Conservation (phyloP, 2,329 filamentous ascomycete species). For the Microdochium nivale region DNA sequence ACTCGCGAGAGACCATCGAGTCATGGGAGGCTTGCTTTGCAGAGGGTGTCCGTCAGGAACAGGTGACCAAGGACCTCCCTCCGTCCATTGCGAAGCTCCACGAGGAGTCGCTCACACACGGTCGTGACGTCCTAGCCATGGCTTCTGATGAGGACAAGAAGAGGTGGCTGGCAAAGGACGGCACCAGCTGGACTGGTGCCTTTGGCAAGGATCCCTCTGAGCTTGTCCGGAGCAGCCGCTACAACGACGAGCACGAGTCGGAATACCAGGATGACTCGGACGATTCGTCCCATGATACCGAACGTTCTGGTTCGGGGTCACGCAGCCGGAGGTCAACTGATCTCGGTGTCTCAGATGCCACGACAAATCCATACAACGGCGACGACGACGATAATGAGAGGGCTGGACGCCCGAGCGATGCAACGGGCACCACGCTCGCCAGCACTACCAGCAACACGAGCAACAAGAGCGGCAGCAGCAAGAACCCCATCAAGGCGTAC, state of each 20-base stretch:
- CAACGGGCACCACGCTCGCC: conserved; percentile 8
- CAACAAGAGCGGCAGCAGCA: conserved; percentile 26
- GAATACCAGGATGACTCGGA: conserved; percentile 27
- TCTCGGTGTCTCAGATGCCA: conserved; percentile 28
- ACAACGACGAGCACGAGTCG: conserved; percentile 19
- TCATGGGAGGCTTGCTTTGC: conserved; percentile 87
- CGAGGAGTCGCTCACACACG: conserved; percentile 69
- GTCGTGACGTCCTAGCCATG: conserved; percentile 70
- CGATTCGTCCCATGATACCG: conserved; percentile 14
- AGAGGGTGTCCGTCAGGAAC: conserved; percentile 69
- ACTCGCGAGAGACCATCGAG: conserved; percentile 87
- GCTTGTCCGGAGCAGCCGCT: conserved; percentile 24
- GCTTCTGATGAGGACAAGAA: conserved; percentile 63
- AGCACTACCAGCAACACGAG: conserved; percentile 12
- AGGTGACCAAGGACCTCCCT: conserved; percentile 67
- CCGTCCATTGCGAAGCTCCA: conserved; percentile 67
- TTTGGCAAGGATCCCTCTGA: conserved; percentile 69
- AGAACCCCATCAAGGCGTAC: conserved; percentile 46
- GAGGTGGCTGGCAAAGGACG: conserved; percentile 71
- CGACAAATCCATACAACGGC: conserved; percentile 14
- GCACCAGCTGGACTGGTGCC: conserved; percentile 78
- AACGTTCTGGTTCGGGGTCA: conserved; percentile 7
- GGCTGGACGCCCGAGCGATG: conserved; percentile 11
- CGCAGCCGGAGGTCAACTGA: conserved; percentile 15
- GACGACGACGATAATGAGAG: conserved; percentile 7